These are phyloP conservation scores for sunflower (Helianthus annuus) DNA, from an alignment of 129 eudicot species.

Conservation along the genomic window DNA sequence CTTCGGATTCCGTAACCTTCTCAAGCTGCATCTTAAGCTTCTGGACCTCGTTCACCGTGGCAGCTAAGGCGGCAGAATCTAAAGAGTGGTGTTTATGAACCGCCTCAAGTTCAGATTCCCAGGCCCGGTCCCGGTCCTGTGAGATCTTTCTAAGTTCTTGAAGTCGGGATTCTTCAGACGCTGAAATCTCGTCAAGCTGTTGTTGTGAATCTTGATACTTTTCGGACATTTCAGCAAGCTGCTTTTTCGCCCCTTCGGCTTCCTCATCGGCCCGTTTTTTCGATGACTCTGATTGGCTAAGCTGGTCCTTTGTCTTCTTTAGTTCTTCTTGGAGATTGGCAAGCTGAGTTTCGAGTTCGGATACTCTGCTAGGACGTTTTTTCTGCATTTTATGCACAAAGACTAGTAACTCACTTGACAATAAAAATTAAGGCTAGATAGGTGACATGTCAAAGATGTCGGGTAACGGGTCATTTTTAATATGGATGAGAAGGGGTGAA, in stretches of 20 bases:
- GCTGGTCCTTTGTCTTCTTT: conserved; percentile 69
- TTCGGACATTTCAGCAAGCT: conserved; percentile 57
- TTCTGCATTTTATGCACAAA: conserved; percentile 43
- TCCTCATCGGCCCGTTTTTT: conserved; percentile 68
- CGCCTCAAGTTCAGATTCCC: conserved; percentile 97
- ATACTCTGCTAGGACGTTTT: conserved; percentile 53
- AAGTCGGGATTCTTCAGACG: conserved; percentile 73
- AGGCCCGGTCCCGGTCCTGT: conserved; percentile 85
- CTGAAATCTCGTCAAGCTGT: conserved; percentile 73
- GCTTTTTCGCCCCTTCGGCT: conserved; percentile 77
- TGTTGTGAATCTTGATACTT: conserved; percentile 71
- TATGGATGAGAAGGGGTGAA: neutral
- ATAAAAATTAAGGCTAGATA: neutral
- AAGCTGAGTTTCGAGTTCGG: conserved; percentile 78
- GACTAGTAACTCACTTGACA: neutral
- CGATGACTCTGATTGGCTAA: conserved; percentile 55
- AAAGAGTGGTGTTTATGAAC: conserved; percentile 79
- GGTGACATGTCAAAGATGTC: no score
- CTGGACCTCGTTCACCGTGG: conserved; percentile 70
- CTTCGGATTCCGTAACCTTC: conserved; percentile 65
- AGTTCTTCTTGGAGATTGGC: conserved; percentile 81
- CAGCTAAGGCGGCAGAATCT: conserved; percentile 79
- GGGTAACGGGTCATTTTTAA: neutral
- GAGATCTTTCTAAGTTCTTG: conserved; percentile 85
- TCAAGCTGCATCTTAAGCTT: conserved; percentile 74